phyloP scores from a whole-genome alignment of 768 basidiomycete species.

The Boletales sp. region DNA sequence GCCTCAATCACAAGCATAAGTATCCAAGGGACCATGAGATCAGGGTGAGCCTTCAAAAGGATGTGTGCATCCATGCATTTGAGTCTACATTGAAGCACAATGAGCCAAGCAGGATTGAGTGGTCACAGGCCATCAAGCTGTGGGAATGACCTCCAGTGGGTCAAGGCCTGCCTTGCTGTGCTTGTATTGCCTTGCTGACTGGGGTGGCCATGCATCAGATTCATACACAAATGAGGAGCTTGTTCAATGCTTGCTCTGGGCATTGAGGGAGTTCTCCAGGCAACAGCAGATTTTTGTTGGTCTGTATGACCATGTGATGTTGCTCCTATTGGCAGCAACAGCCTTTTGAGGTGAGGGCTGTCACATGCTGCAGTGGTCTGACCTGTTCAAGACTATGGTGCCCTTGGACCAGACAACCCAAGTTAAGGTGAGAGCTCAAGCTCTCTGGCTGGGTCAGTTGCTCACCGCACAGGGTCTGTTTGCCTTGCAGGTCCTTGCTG shows the following conservation, averaged over 20 bases:
- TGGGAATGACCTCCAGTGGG: neutral
- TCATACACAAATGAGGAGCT: neutral
- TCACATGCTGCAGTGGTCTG: conserved; percentile 1
- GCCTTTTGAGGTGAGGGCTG: neutral
- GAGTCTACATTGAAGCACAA: conserved; percentile 1
- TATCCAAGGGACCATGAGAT: neutral
- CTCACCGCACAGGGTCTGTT: neutral
- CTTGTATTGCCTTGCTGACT: too few relatives aligned
- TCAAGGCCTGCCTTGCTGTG: neutral
- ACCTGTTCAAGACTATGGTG: neutral
- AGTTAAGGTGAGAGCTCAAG: neutral
- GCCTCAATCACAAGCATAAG: conserved; percentile 7
- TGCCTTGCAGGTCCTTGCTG: conserved; percentile 26
- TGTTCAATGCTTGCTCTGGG: conserved; percentile 1
- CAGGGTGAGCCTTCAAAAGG: neutral
- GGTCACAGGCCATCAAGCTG: neutral
- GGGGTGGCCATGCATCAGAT: too few relatives aligned
- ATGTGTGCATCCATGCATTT: neutral
- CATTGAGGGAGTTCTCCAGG: neutral
- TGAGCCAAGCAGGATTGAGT: neutral
- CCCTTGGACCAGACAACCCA: neutral
- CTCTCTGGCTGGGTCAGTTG: too few relatives aligned
- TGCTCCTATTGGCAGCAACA: neutral
- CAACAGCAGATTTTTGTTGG: neutral
- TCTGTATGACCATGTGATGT: neutral